Conservation (phyloP, 1,284 basidiomycete genomes). For the Erythrobasidium hasegawianum region DNA sequence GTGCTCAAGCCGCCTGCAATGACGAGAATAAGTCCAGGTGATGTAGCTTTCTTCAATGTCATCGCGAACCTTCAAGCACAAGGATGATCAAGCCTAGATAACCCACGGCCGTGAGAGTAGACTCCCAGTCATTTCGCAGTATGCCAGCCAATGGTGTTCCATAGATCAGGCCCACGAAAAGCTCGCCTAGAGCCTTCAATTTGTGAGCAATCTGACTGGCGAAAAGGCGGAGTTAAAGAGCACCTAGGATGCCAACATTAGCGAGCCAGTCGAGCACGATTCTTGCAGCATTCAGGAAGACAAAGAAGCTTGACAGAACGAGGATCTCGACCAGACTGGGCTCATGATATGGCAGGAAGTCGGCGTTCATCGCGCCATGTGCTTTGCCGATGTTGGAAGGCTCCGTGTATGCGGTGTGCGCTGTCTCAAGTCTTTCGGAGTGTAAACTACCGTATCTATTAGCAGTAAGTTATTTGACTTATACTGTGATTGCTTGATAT, state of each 20-base stretch:
- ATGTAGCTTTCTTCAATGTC: background rate
- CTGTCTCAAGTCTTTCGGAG: no score
- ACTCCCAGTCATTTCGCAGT: slow-evolving; percentile 51
- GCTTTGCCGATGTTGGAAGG: no score
- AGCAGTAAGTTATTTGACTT: no score
- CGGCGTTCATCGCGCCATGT: no score
- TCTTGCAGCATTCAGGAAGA: slow-evolving; percentile 49
- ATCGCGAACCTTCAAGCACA: slow-evolving; percentile 55
- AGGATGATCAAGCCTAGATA: slow-evolving; percentile 58
- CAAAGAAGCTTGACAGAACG: slow-evolving; percentile 50
- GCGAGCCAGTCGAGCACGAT: slow-evolving; percentile 45
- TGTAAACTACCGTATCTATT: no score
- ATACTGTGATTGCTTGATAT: no score
- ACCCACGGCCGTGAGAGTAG: slow-evolving; percentile 53
- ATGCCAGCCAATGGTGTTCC: slow-evolving; percentile 54
- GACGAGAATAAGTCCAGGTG: slow-evolving; percentile 36
- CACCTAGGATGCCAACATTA: slow-evolving; percentile 45
- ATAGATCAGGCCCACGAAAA: slow-evolving; percentile 55
- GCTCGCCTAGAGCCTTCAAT: slow-evolving; percentile 52
- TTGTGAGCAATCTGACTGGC: background rate
- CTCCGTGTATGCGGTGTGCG: no score
- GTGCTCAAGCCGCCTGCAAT: slow-evolving; percentile 54
- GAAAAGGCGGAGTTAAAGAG: background rate
- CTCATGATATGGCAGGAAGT: slow-evolving; percentile 45
- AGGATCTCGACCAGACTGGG: slow-evolving; percentile 47